These are phyloP conservation scores for Lotmaria passim DNA, from an alignment of 208 protist genomes.

Conservation along the genomic window DNA sequence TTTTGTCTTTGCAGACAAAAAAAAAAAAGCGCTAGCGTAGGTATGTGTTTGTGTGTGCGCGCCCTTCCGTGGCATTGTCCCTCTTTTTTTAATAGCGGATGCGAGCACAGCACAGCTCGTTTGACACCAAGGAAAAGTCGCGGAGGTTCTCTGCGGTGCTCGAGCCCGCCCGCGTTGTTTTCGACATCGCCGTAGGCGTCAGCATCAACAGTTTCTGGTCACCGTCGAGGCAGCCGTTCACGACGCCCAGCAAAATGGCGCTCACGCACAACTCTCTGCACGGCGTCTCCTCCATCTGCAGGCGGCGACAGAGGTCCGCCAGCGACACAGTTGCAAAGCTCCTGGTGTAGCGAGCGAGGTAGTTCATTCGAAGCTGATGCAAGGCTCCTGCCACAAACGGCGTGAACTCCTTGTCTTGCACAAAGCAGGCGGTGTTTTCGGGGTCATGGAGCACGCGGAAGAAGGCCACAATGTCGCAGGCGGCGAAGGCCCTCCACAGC, in stretches of 20 bases:
- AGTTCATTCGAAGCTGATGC: conserved; percentile 90
- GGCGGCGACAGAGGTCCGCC: conserved; percentile 47
- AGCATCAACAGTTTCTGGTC: conserved; percentile 42
- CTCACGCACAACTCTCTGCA: conserved; percentile 90
- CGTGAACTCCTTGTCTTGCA: conserved; percentile 89
- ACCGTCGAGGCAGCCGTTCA: conserved; percentile 61
- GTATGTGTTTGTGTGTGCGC: too few relatives aligned
- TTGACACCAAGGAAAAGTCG: conserved; percentile 17
- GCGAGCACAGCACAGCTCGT: conserved; percentile 17
- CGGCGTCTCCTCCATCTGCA: conserved; percentile 81
- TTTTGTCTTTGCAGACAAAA: too few relatives aligned
- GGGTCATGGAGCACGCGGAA: conserved; percentile 81
- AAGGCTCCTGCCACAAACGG: conserved; percentile 92
- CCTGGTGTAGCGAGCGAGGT: conserved; percentile 85
- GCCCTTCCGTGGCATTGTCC: too few relatives aligned
- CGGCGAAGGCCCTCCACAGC: conserved; percentile 47
- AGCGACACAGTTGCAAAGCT: conserved; percentile 88
- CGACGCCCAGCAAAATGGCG: conserved; percentile 91
- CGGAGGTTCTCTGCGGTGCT: conserved; percentile 11
- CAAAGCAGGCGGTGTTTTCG: conserved; percentile 54
- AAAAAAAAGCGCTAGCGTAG: too few relatives aligned
- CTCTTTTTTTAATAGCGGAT: not conserved
- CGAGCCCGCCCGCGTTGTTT: conserved; percentile 9
- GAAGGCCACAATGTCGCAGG: conserved; percentile 78
- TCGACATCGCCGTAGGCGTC: conserved; percentile 10